Conservation (phyloP, 1,139 yeast genomes). For the Pichia sp. region DNA sequence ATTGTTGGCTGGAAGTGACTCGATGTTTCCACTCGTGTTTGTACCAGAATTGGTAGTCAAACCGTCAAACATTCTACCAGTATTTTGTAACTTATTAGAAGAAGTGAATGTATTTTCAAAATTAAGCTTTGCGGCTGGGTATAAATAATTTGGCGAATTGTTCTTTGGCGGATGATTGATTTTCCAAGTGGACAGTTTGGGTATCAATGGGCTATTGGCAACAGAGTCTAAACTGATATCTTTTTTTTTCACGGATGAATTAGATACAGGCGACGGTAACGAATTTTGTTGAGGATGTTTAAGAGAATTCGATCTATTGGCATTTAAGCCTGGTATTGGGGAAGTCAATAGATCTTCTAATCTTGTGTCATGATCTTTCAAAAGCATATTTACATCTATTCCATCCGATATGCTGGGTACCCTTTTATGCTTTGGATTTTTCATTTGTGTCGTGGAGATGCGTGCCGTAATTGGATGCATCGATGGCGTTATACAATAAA, state of each 20-base stretch:
- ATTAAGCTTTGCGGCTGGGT: neutral
- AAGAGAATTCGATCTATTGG: no score
- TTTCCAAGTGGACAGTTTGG: slow-evolving; percentile 7
- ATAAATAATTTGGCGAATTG: neutral
- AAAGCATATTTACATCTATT: neutral
- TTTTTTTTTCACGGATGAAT: neutral
- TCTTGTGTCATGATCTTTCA: no score
- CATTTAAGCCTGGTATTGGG: no score
- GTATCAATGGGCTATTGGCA: neutral
- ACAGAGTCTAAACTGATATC: neutral
- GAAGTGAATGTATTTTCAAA: neutral
- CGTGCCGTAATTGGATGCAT: slow-evolving; percentile 3
- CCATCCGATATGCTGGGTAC: neutral
- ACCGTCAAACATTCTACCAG: neutral
- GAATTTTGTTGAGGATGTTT: no score
- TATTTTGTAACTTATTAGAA: neutral
- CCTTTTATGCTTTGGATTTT: neutral
- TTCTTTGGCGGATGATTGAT: neutral
- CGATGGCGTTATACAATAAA: neutral
- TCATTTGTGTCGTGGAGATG: slow-evolving; percentile 1
- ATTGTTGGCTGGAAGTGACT: no score
- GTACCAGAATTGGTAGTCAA: no score
- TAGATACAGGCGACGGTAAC: no score
- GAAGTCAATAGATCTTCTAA: no score
- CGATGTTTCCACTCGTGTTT: no score